Base-by-base conservation (phyloP, 2,329 filamentous ascomycete species). In the Penicillium sp. region DNA sequence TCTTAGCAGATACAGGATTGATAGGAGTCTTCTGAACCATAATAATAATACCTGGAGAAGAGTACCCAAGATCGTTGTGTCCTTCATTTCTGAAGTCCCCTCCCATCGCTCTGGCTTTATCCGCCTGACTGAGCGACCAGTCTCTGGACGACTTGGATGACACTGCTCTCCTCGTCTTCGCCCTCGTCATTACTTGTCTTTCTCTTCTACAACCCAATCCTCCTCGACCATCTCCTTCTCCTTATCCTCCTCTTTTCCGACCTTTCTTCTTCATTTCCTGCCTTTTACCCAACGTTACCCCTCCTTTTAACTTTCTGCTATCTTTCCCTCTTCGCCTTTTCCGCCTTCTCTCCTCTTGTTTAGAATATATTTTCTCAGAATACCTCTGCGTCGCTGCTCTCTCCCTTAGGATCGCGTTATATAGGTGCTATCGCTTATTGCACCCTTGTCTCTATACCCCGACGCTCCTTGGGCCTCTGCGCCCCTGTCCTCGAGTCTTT, bases 221-320 rank as follows among this genome's bases (percentile, higher is more conserved):
- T 54, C 19, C 30, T 29, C 13, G 35, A 41, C 35, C 26, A n/a
- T 15, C 46, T n/a, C 49, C 56, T 54, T 35, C 38, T 38, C n/a
- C 38, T 47, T 46, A 38, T 54, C 56, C 57, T 50, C 59, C 58
- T 62, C 35, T 56, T 29, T 31, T 47, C 45, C 44, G 58, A 29
- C 50, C 59, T 49, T 50, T n/a, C 23, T 46, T 30, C 48, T 48
- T 60, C 53, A 44, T 61, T 45, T 58, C 64, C 56, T 56, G 58
- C 61, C 44, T 59, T 54, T 62, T 64, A 60, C 31, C 55, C 52
- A 48, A 55, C 38, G 41, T 65, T 66, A 64, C 69, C 67, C 61
- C 64, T 66, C 66, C 63, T 62, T 67, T 67, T 62, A 63, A 64
- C 62, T 68, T 56, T 65, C 66, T 60, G 66, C 44, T 64, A 64